A percentile compares a stretch with the other conserved stretches of the same genome.
Evolutionary conservation across 208 protist genomes (phyloP).

Genomic region (Porcisia hertigi): DNA sequence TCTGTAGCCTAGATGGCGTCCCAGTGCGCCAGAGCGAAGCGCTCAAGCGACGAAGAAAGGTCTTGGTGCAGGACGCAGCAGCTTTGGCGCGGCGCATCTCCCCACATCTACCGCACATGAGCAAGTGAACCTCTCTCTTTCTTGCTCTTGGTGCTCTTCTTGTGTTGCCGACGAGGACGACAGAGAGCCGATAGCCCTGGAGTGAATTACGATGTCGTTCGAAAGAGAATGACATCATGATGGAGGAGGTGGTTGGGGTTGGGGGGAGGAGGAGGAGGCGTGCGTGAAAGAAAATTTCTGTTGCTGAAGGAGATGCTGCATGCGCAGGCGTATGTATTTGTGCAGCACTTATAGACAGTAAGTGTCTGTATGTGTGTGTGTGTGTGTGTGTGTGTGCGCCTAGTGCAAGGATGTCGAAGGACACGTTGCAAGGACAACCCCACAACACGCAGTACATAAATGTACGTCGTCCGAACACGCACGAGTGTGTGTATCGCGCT

Average conservation of each 20-base stretch:
- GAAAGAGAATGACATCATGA: neutral
- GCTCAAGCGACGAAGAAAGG: slow-evolving; percentile 49
- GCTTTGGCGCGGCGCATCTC: slow-evolving; percentile 45
- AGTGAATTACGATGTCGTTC: neutral
- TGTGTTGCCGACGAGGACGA: neutral
- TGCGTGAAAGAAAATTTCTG: neutral
- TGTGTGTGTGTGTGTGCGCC: neutral
- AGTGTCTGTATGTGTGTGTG: neutral
- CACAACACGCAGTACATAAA: neutral
- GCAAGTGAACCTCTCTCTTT: neutral
- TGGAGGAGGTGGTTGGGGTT: neutral
- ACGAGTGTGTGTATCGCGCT: neutral
- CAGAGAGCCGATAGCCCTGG: neutral
- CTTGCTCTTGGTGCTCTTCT: neutral
- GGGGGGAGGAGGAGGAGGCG: neutral
- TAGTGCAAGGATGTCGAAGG: neutral
- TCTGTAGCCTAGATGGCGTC: slow-evolving; percentile 55
- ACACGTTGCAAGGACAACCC: too few species aligned
- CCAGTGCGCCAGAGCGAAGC: slow-evolving; percentile 45
- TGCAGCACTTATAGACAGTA: neutral
- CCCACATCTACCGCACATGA: slow-evolving; percentile 22
- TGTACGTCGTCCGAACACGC: neutral
- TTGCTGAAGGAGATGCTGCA: neutral
- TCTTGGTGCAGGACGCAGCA: slow-evolving; percentile 39
- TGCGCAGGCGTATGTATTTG: neutral